These are phyloP conservation scores for Theobroma grandiflorum DNA, from an alignment of 441 rosid genomes.

Conservation along the genomic window DNA sequence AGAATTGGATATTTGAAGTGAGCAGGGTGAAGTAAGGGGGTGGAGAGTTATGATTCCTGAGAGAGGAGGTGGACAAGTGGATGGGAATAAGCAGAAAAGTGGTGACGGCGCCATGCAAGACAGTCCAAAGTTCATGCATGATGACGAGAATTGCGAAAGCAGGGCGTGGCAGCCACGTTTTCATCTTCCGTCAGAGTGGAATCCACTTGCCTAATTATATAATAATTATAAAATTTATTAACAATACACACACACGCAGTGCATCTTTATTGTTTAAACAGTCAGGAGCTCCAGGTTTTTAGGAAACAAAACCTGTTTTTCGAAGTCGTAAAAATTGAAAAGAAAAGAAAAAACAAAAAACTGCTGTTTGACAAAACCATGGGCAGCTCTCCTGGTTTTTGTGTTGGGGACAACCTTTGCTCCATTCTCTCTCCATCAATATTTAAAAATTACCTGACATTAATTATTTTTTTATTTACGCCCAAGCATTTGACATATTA, in stretches of 20 bases:
- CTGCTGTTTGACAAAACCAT: background rate
- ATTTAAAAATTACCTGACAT: too few species aligned
- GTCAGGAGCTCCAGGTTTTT: slow-evolving; percentile 34
- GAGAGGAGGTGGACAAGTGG: background rate
- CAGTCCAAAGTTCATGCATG: slow-evolving; percentile 37
- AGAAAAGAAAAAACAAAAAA: too few species aligned
- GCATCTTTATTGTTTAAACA: background rate
- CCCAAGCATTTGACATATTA: too few species aligned
- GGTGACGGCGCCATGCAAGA: slow-evolving; percentile 29
- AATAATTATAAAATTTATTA: background rate
- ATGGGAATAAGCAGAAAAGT: background rate
- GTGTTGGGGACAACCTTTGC: background rate
- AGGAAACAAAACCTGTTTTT: slow-evolving; percentile 24
- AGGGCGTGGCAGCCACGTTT: slow-evolving; percentile 40
- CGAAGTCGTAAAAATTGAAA: too few species aligned
- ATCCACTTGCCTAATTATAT: background rate
- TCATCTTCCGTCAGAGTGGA: background rate
- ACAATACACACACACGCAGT: background rate
- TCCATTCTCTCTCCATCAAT: background rate
- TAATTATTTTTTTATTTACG: too few species aligned
- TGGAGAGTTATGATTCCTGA: background rate
- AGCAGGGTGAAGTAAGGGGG: background rate
- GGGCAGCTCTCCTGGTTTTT: slow-evolving; percentile 12
- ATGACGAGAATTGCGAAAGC: slow-evolving; percentile 28
- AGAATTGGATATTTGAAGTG: too few species aligned